Conservation (phyloP, 768 basidiomycete species). For the Boletellus emodensis region DNA sequence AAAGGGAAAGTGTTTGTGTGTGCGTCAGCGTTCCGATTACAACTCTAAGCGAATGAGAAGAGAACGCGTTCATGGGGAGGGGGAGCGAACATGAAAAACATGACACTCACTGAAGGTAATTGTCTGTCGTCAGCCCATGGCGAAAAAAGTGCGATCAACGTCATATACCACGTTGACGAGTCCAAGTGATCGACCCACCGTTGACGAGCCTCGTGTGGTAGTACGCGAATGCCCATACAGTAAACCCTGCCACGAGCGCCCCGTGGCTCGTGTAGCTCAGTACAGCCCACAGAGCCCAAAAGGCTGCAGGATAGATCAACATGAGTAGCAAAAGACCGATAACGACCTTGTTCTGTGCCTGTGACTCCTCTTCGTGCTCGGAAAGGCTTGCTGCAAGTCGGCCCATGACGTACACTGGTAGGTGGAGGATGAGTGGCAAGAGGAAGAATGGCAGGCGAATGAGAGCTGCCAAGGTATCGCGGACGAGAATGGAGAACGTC, state of each 20-base stretch:
- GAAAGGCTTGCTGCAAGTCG: conserved; percentile 68
- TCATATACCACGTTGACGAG: conserved; percentile 21
- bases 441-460: conserved; percentile 85
- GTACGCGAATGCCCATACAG: conserved; percentile 72
- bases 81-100: conserved; percentile 2
- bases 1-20: conserved; percentile 3
- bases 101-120: conserved; percentile 68
- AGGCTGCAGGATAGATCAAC: conserved; percentile 76
- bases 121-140: conserved; percentile 39
- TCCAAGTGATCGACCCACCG: conserved; percentile 46
- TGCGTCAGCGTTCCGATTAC: conserved; percentile 13
- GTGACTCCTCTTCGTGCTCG: conserved; percentile 87
- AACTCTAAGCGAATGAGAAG: too few species aligned
- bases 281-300: conserved; percentile 82
- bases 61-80: too few species aligned
- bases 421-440: conserved; percentile 76
- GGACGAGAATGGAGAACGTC: conserved; percentile 73
- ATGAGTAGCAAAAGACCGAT: conserved; percentile 76
- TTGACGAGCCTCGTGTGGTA: conserved; percentile 89
- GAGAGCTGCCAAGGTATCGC: conserved; percentile 68
- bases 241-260: conserved; percentile 60
- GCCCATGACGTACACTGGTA: conserved; percentile 83
- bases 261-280: conserved; percentile 74
- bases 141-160: conserved; percentile 9
- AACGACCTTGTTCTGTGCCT: conserved; percentile 95